Base-by-base conservation (phyloP, 1,139 yeast species). In the Debaryomycetaceae sp. region DNA sequence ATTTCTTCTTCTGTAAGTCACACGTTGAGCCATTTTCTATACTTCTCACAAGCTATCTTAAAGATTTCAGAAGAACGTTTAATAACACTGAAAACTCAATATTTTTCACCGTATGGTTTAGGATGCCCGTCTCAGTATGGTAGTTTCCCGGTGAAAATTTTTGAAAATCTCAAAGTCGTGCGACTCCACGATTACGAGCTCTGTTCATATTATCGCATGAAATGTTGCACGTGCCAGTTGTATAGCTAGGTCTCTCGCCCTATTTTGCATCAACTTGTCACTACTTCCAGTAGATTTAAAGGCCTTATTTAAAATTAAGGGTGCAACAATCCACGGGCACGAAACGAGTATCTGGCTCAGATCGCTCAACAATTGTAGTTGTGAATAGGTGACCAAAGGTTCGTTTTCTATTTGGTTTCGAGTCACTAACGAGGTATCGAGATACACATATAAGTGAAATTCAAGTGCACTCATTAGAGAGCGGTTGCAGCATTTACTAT, bases 1-100 rank as follows among this genome's bases (percentile, higher is more conserved):
- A 65, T 72, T 72, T 68, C 76, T 71, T 72, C 77, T 72, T 72
- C 78, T 72, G 70, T 68, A 72, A 58, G 78, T 72, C 63, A 72
- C 75, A 69, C 78, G 75, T 70, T 72, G 76, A 66, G 77, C 78
- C 78, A 72, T 72, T 56, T 27, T 27, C 31, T 8, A 27, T 27
- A 27, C 4, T 17, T 27, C 31, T 27, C 8, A 27, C 31, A 27
- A 27, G 31, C 11, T 27, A 27, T 27, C 31, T 7, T 27, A 27
- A 8, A 27, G 31, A 27, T 27, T 27, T 27, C 31, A 27, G 31
- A 27, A 27, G 31, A 27, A 27, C 31, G 8, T 11, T 27, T 8
- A 8, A 27, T 8, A 27, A 27, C 31, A 8, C 8, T 27, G 31
- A 27, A 27, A 27, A 27, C 31, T 27, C 31, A 27, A 27, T 27